Base-by-base conservation (phyloP, 2,329 filamentous ascomycete genomes). In the Pyrenophora seminiperda region DNA sequence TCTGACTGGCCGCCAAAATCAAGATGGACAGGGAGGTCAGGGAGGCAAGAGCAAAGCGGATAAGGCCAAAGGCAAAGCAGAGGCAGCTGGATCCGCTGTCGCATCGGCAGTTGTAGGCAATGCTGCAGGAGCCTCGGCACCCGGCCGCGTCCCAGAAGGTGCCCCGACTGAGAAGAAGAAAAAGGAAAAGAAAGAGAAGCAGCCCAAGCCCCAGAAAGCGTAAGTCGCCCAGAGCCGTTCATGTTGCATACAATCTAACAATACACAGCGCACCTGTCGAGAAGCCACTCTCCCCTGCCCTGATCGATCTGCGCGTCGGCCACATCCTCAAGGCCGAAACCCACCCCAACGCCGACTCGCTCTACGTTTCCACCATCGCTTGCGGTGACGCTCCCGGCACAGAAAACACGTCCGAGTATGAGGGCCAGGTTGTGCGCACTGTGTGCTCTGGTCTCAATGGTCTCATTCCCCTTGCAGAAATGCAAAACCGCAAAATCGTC, bases 361-460 rank as follows among this genome's bases (percentile, higher is more conserved):
- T 99, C 43, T 99, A 86, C 76, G 94, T 99, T 54, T 95, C 90
- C 55, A 97, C 92, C 45, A 96, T 99, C 68, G 91, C 91, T 58
- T 91, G 93, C 78, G 94, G 94, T 59, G 94, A 99, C 75, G 81
- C 88, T 53, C 82, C 90, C 5, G 90, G 90, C 56, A 86, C 87
- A 34, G 90, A 96, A 37, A 93, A 97, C 77, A 97, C 93, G 31
- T 83, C 85, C 63, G 91, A 96, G 77, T 90, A 90, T 74, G 92
- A 96, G 70, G 92, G 92, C 54, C 90, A 96, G 77, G 81, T 93
- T 34, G 91, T 92, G 66, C 89, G 94, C 38, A 99, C 93, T 13
- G 93, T 99, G 40, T 99, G 94, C 83, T 97, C 94, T 1, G 94
- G 94, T 20, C 83, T 99, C 59, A 97, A 96, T 75, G 94, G 94